Evolutionary conservation across 345 rosid species (phyloP).

Genomic region (Pugionium cornutum): DNA sequence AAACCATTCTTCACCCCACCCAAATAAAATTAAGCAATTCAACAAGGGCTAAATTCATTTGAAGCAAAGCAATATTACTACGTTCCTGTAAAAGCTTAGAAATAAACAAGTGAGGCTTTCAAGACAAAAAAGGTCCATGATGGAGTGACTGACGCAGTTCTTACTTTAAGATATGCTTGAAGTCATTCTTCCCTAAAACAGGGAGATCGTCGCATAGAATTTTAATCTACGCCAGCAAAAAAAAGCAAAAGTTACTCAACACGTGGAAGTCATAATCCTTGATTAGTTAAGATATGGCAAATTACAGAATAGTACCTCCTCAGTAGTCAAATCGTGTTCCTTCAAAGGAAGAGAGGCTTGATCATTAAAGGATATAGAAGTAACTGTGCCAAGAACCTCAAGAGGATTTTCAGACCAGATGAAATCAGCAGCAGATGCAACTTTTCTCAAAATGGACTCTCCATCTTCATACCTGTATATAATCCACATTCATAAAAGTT

Average conservation of each 20-base stretch:
- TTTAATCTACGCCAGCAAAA: slow-evolving; percentile 56
- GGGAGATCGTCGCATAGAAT: slow-evolving; percentile 83
- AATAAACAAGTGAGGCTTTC: neutral
- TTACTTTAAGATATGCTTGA: slow-evolving; percentile 88
- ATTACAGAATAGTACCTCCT: slow-evolving; percentile 54
- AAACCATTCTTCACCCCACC: neutral
- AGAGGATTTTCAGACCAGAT: slow-evolving; percentile 84
- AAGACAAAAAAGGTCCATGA: neutral
- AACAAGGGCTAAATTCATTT: slow-evolving; percentile 1
- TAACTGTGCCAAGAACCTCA: slow-evolving; percentile 86
- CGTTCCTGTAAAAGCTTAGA: neutral
- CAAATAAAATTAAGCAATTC: neutral
- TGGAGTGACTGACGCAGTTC: slow-evolving; percentile 26
- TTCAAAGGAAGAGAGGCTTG: slow-evolving; percentile 56
- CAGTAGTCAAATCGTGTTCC: slow-evolving; percentile 71
- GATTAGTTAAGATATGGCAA: neutral
- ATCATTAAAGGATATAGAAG: slow-evolving; percentile 71
- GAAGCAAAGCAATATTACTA: neutral
- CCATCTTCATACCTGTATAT: slow-evolving; percentile 77
- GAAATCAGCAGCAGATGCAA: slow-evolving; percentile 77
- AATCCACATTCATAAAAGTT: neutral
- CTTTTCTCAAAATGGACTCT: slow-evolving; percentile 64
- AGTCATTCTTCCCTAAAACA: slow-evolving; percentile 92
- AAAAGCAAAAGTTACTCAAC: slow-evolving; percentile 4
- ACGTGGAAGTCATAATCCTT: neutral